Percentiles rank a stretch among this genome's conserved stretches.
Conservation (phyloP, 257 asterid species). For the Solanum virginianum region DNA sequence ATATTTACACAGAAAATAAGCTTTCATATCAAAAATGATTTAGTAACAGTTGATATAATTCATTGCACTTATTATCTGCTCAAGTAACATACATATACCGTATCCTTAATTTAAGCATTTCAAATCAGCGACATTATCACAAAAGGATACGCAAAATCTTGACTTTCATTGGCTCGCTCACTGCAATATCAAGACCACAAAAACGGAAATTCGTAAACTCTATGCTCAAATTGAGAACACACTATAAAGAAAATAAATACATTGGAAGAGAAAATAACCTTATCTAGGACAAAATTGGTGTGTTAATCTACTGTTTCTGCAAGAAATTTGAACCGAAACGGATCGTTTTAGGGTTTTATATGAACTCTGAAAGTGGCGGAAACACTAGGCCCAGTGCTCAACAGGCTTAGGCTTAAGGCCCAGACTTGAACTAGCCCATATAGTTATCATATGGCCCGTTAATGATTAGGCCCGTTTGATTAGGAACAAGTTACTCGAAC, state of each 20-base stretch:
- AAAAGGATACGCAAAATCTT: conserved; percentile 78
- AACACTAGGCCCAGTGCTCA: background rate
- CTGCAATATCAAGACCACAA: conserved; percentile 24
- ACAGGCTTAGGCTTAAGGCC: background rate
- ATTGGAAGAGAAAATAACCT: background rate
- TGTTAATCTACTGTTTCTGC: background rate
- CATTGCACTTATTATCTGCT: background rate
- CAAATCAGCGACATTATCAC: background rate
- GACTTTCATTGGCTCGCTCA: conserved; percentile 53
- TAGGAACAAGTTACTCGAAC: background rate
- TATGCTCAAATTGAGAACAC: background rate
- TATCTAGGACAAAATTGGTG: background rate
- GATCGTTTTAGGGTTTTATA: background rate
- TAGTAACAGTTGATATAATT: background rate
- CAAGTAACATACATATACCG: background rate
- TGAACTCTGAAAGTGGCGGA: background rate
- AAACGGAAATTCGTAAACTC: background rate
- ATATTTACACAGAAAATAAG: background rate
- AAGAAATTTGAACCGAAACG: background rate
- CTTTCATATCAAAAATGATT: background rate
- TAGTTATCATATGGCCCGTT: background rate
- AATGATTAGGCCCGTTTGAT: background rate
- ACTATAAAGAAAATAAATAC: background rate
- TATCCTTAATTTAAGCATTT: background rate
- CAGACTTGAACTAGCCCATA: background rate